Evolutionary conservation across 75 land plant genomes (phyloP).

Genomic region (Selaginella moellendorffii): DNA sequence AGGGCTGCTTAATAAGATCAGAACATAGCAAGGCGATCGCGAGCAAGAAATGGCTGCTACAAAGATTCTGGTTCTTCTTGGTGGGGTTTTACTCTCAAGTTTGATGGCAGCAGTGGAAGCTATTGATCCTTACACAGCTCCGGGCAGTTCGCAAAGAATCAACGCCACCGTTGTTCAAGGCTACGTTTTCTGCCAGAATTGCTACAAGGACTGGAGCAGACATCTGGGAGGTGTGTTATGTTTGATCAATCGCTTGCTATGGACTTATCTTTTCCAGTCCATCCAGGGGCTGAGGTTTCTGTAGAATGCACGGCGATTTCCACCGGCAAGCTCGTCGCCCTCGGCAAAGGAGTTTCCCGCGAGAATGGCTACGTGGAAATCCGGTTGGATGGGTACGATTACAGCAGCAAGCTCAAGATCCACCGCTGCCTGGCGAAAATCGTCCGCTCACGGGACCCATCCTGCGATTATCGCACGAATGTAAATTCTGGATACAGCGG

Average conservation of each 20-base stretch:
- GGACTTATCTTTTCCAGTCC: not conserved
- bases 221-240: not conserved
- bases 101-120: too few relatives aligned
- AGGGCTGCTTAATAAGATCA: too few relatives aligned
- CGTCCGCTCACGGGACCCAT: not conserved
- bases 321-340: not conserved
- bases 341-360: not conserved
- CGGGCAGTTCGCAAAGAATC: not conserved
- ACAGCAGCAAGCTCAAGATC: not conserved
- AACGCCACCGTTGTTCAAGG: not conserved
- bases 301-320: not conserved
- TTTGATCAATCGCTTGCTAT: not conserved
- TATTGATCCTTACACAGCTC: too few relatives aligned
- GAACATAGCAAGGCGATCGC: too few relatives aligned
- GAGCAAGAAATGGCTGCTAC: too few relatives aligned
- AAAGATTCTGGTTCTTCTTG: too few relatives aligned
- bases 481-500: not conserved
- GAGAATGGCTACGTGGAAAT: not conserved
- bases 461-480: not conserved
- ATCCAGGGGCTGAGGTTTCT: not conserved
- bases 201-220: not conserved
- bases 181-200: not conserved
- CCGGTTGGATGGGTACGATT: not conserved
- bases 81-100: too few relatives aligned
- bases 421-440: not conserved